Base-by-base conservation (phyloP, 306 rosid genomes). In the Echinosophora koreensis region DNA sequence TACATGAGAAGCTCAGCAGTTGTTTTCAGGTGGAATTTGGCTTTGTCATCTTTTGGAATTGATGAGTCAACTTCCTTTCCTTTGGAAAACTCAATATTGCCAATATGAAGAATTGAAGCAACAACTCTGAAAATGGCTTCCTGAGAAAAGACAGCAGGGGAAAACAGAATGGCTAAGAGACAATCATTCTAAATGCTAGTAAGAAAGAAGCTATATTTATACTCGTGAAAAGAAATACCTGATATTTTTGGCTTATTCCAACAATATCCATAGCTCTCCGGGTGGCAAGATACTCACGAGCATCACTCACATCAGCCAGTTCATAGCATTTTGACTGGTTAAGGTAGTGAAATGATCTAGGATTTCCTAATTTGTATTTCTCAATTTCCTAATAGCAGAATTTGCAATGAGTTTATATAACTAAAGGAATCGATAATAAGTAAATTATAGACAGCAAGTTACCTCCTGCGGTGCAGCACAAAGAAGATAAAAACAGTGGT, bases 381-480 rank as follows among this genome's bases (percentile, higher is more conserved):
- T 96, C 98, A 77, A 96, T 78, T 84, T 93, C 99, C 99, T 96
- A 90, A 81, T 13, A 18, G 67, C 70, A 68, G 37, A 81, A 79
- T 52, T 60, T 84, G 54, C 37, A 49, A 74, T 66, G 70, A 71
- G 77, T 52, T 58, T 32, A 73, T 42, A 55, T 49, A 73, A 77
- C 49, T 63, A 18, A 76, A 60, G 54, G 47, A 35, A 50, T 52
- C 67, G 57, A 41, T 35, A 72, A 62, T 27, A 27, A 56, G 75
- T 61, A 70, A 56, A 73, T 74, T 18, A 57, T 41, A 14, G 30
- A 66, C 60, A 76, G 65, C 71, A 79, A 73, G 69, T 77, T 78
- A 93, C 99, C 98, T 96, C 99, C 63, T 89, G 97, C n/a, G 99
- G 99, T 83, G 99, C 99, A 71, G 96, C 90, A 84, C 98, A 96